Base-by-base conservation (phyloP, 1,139 yeast species). In the Magnusiomyces ingens region DNA sequence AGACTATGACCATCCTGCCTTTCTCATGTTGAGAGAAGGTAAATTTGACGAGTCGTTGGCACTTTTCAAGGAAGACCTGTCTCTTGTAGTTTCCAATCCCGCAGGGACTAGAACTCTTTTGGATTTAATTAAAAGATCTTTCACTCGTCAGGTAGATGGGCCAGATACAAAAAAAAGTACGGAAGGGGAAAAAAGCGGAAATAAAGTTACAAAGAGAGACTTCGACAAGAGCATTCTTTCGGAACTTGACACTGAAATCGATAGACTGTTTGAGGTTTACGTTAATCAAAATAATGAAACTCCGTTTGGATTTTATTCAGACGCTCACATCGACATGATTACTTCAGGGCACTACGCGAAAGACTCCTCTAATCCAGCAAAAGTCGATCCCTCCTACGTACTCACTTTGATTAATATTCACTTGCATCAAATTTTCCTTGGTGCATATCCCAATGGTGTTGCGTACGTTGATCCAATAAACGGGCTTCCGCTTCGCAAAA, bases 291-390 rank as follows among this genome's bases (percentile, higher is more conserved):
- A 52, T 29, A 17, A 50, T 43, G 57, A 57, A 21, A 57, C 55
- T n/a, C 52, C 58, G 19, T 61, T 64, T 49, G 66, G 65, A 10
- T 54, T 55, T 45, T 66, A 66, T 50, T 41, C 60, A 1, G 50
- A 47, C 12, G 58, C 52, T 10, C 58, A 58, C 22, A 59, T 64
- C 5, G 46, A 51, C 17, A 49, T 29, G n/a, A 56, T 62, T 55
- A 19, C 46, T 55, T 21, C 52, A 44, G 22, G 48, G 51, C 45
- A 55, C 57, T 15, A 54, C 53, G 37, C 47, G 47, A 35, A 57
- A 57, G 51, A 57, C 49, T 6, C 40, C 35, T 58, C 61, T 1
- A 55, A 53, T 37, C 55, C 65, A 17, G 62, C 64, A 58, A 62
- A 63, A 45, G 57, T 60, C 15, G 67, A 65, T 46, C 55, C 52